These are phyloP conservation scores for Amanita polypyramis DNA, from an alignment of 768 basidiomycete species.

Conservation along the genomic window DNA sequence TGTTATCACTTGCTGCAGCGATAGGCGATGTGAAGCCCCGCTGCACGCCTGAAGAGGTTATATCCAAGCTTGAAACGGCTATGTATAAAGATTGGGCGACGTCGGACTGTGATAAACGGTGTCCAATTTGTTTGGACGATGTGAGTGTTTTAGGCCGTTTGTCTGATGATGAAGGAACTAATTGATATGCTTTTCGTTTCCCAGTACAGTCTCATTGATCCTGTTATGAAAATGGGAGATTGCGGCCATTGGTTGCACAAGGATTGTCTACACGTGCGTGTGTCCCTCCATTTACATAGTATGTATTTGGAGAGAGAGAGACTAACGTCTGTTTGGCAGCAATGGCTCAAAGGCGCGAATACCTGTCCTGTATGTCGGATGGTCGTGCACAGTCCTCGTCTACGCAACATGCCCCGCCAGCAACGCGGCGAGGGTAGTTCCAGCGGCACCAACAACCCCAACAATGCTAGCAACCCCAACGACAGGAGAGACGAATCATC, in stretches of 20 bases:
- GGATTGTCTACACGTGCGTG: conserved; percentile 59
- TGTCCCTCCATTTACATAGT: background rate
- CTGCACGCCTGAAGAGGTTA: conserved; percentile 49
- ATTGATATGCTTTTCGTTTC: background rate
- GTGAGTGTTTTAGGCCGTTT: background rate
- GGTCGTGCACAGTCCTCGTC: conserved; percentile 24
- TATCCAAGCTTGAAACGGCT: conserved; percentile 48
- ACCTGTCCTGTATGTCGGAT: conserved; percentile 80
- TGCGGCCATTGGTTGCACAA: conserved; percentile 80
- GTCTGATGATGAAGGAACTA: background rate
- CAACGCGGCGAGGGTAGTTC: background rate
- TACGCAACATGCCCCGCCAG: background rate
- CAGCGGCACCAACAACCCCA: too few species aligned
- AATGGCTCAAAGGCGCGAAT: conserved; percentile 70
- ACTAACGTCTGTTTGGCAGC: conserved; percentile 27
- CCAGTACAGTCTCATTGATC: conserved; percentile 45
- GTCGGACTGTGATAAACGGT: conserved; percentile 57
- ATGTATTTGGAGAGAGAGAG: background rate
- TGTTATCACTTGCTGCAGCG: conserved; percentile 45
- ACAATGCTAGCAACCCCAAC: background rate
- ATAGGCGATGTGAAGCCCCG: conserved; percentile 64
- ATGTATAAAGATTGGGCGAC: conserved; percentile 61
- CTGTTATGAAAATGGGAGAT: conserved; percentile 52
- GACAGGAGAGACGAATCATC: background rate
- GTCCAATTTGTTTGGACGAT: conserved; percentile 56